Conservation (phyloP, 2,329 filamentous ascomycete genomes). For the Aspergillus nomiae region DNA sequence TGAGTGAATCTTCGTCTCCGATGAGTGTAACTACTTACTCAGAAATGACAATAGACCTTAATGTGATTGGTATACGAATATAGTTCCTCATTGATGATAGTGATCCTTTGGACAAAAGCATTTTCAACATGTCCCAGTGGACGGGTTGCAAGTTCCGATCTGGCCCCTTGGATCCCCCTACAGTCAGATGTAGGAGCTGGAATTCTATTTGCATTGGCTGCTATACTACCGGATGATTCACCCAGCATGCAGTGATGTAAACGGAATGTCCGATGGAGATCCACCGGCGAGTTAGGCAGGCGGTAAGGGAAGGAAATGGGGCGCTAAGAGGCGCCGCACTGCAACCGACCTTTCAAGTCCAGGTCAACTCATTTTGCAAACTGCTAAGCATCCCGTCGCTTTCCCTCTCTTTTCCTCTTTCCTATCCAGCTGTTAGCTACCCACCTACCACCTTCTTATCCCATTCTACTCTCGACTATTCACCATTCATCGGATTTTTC, state of each 20-base stretch:
- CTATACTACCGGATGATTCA: not conserved
- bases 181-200: not conserved
- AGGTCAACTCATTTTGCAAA: slow-evolving; percentile 12
- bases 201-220: not conserved
- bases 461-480: slow-evolving; percentile 13
- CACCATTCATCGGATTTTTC: slow-evolving; percentile 5
- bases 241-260: slow-evolving; percentile 2
- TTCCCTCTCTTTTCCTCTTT: slow-evolving; percentile 13
- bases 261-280: not conserved
- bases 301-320: slow-evolving; percentile 13
- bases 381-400: slow-evolving; percentile 2
- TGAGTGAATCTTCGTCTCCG: slow-evolving; percentile 1
- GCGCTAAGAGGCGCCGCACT: slow-evolving; percentile 13
- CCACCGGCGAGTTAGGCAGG: slow-evolving; percentile 9
- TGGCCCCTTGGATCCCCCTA: not conserved
- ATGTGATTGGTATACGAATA: not conserved
- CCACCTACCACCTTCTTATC: slow-evolving; percentile 8
- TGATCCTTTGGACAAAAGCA: not conserved
- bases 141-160: not conserved
- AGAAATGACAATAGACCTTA: slow-evolving; percentile 4
- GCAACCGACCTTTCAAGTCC: slow-evolving; percentile 14
- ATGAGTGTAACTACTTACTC: not conserved
- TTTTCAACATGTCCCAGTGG: not conserved
- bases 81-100: not conserved
- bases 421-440: slow-evolving; percentile 11